phyloP scores from a whole-genome alignment of 139 green algal species.

The Limnomonas spitsbergensis region DNA sequence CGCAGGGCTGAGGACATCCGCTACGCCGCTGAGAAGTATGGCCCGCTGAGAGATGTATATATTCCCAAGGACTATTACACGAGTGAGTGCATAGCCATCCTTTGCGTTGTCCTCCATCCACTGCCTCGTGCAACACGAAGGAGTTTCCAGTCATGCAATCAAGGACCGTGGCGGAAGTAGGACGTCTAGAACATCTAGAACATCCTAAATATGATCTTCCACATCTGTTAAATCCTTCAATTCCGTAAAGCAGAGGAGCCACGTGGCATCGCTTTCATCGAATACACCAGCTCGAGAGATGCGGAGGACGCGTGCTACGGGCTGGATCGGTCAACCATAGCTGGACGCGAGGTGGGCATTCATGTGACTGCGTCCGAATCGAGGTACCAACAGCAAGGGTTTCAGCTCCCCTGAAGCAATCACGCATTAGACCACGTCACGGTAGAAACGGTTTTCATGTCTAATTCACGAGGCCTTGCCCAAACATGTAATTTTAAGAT shows the following conservation, averaged over 20 bases:
- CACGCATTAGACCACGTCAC: background rate
- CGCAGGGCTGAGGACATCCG: constrained; percentile 25
- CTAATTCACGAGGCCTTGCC: no score
- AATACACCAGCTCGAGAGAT: constrained; percentile 50
- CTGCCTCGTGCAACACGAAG: background rate
- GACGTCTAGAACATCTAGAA: no score
- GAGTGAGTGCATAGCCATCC: constrained; percentile 10
- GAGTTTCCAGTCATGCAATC: no score
- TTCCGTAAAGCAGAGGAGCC: constrained; percentile 27
- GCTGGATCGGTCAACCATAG: constrained; percentile 32
- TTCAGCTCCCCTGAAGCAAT: no score
- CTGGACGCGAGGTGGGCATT: constrained; percentile 41
- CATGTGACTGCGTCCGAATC: no score
- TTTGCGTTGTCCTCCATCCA: background rate
- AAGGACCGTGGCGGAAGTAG: no score
- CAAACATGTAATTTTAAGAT: no score
- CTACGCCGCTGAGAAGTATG: constrained; percentile 19
- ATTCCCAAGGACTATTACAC: constrained; percentile 32
- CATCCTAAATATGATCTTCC: no score
- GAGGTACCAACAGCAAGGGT: no score
- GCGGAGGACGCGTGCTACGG: constrained; percentile 50
- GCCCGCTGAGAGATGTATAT: constrained; percentile 23
- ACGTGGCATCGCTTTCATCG: constrained; percentile 59
- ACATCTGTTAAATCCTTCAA: no score
- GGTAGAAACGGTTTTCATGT: background rate